Evolutionary conservation across 1,284 basidiomycete genomes (phyloP), one percentile per base, ranked within the genome.

Genomic region (Sporisorium scitamineum): DNA sequence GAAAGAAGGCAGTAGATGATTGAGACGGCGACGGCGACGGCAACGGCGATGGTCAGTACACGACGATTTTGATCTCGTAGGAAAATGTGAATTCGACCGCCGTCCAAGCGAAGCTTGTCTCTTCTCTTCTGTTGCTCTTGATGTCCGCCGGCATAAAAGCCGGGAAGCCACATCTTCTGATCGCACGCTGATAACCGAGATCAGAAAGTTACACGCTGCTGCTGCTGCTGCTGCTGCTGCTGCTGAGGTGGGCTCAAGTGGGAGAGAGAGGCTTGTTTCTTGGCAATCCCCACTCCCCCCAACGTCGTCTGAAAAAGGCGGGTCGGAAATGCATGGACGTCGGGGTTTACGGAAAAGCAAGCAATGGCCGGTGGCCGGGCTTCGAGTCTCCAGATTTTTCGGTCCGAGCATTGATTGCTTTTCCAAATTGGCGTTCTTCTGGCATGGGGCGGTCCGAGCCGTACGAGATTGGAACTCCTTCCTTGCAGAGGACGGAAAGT

Each of bases 311-410:
- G 1, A 44, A 20, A 27, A 24, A 16, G 34, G 27, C 20, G 20
- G 54, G n/a, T 47, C 47, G 56, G 56, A 58, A 8, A 32, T 58
- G 32, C 14, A 39, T 51, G 56, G 47, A 29, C 24, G 37, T 41
- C 56, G 47, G 56, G 45, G 47, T 51, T 58, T 27, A 20, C 56
- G 56, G 56, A 48, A 47, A 50, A 58, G 47, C 56, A 51, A n/a
- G n/a, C n/a, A n/a, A n/a, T n/a, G n/a, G n/a, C n/a, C n/a, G n/a
- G n/a, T n/a, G n/a, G n/a, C n/a, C n/a, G n/a, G n/a, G n/a, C n/a
- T n/a, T n/a, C n/a, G n/a, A n/a, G n/a, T n/a, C n/a, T n/a, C n/a
- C n/a, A n/a, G n/a, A n/a, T n/a, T n/a, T n/a, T n/a, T n/a, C n/a
- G n/a, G n/a, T n/a, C n/a, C n/a, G n/a, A n/a, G n/a, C n/a, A n/a